Base-by-base conservation (phyloP, 2,329 filamentous ascomycete species). In the Cryphonectria radicalis region DNA sequence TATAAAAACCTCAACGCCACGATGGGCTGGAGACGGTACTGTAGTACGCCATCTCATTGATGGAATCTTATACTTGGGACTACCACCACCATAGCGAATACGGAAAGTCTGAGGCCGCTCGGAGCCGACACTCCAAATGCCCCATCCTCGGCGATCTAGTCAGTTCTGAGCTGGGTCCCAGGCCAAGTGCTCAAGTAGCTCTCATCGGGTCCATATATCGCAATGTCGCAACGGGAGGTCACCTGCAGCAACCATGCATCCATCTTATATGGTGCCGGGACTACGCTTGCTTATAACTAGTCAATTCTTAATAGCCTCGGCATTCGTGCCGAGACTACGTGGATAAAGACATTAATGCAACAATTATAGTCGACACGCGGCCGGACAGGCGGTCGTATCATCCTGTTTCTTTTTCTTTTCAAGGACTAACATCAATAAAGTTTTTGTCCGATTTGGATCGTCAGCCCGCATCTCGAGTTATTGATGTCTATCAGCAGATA, bases 41-140 rank as follows among this genome's bases (percentile, higher is more conserved):
- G 8, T 40, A 13, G 37, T n/a, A 65, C 11, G 63, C 19, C 25
- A 25, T 65, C 42, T 65, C 40, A 65, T 65, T 65, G 63, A 65
- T 50, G 63, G 63, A 50, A 32, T 46, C 42, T 35, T 19, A 32
- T 50, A 43, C 32, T 46, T 6, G 35, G 11, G 7, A 37, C 14
- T 25, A 13, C 13, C n/a, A 57, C 10, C 53, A 53, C 50, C 53
- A 28, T 28, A 28, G 53, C 53, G 62, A 13, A 42, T 28, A n/a
- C 62, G 7, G 62, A 64, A 63, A 37, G 40, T 43, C 14, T 32
- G 8, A 42, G 17, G n/a, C 62, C 40, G 40, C 40, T n/a, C 4
- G 53, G 53, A 5, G 53, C 53, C 53, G 25, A 57, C 10, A 57
- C n/a, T n/a, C 53, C 25, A 28, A 50, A n/a, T 7, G n/a, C 22